Evolutionary conservation across 2,329 filamentous ascomycete species (phyloP).

Genomic region (Trichoderma koningii): DNA sequence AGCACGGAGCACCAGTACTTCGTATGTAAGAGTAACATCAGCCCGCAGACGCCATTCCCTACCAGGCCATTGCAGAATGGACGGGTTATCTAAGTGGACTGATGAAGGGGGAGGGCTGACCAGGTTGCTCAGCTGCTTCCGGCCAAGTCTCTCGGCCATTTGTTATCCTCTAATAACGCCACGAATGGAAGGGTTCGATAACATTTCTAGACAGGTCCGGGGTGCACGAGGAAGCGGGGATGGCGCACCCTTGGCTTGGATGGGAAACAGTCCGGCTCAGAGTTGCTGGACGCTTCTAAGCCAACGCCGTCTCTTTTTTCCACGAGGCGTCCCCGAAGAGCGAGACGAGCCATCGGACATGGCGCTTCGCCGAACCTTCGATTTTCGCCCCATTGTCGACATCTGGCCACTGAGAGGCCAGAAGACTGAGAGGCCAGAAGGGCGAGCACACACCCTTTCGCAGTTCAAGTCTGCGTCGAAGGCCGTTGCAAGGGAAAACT

Average conservation of each 20-base stretch:
- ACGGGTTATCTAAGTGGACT: neutral
- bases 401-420: neutral
- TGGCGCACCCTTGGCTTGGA: neutral
- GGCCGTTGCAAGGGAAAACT: neutral
- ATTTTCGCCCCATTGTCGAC: neutral
- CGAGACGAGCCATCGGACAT: neutral
- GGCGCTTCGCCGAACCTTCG: conserved; percentile 14
- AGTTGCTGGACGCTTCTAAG: neutral
- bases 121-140: conserved; percentile 8
- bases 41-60: neutral
- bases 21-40: conserved; percentile 9
- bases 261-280: neutral
- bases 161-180: conserved; percentile 18
- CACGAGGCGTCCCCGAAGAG: neutral
- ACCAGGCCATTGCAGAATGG: neutral
- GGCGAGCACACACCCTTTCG: neutral
- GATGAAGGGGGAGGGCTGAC: conserved; percentile 3
- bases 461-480: neutral
- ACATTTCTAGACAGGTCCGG: conserved; percentile 22
- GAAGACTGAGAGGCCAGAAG: neutral
- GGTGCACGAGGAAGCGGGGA: conserved; percentile 17
- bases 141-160: conserved; percentile 19
- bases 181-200: conserved; percentile 21
- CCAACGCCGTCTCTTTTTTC: neutral
- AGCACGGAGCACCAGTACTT: neutral